Evolutionary conservation across 768 basidiomycete species (phyloP), one percentile per base, ranked within the genome.

Genomic region (Pulveroboletus frians): DNA sequence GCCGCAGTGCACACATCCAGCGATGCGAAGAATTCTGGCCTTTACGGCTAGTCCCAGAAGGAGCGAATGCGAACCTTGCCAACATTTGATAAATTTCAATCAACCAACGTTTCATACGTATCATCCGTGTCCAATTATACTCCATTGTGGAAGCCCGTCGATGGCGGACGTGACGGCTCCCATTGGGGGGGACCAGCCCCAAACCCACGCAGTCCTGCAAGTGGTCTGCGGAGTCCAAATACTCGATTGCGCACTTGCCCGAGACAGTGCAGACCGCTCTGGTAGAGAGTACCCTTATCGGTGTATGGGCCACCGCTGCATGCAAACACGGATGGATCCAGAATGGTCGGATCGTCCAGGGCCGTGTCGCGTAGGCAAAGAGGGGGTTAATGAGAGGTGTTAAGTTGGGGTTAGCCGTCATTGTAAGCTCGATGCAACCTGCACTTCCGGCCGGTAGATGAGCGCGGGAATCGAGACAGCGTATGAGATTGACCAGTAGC

Each of bases 201-300:
- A 45, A 49, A 55, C 58, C 50, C 52, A 59, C 50, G 43, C 47
- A 49, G 26, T 47, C 40, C 49, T 51, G 18, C 52, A 36, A 41
- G 20, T 46, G 37, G 50, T 67, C 65, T 65, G 59, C 60, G 63
- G 65, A 59, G 43, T n/a, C 50, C 27, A 46, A 38, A 30, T 11
- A 9, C 37, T 35, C 18, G 23, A 56, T 53, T 49, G 41, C 56
- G 18, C 39, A 39, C 39, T 50, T 15, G 39, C 17, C 29, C 43
- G 42, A 31, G 39, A 41, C 44, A 34, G 45, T 42, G 46, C 58
- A 46, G 42, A 27, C 37, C 18, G 1, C 15, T 34, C n/a, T 44
- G 32, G 34, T 29, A 6, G 38, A 31, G 36, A 40, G 41, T 42
- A 31, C 37, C 23, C 47, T 47, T 57, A 39, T 43, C 54, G 47